A percentile compares a stretch with the other conserved stretches of the same genome.
These are phyloP conservation scores for Coleophoma cylindrospora DNA, from an alignment of 2,329 filamentous ascomycete species.

Conservation along the genomic window DNA sequence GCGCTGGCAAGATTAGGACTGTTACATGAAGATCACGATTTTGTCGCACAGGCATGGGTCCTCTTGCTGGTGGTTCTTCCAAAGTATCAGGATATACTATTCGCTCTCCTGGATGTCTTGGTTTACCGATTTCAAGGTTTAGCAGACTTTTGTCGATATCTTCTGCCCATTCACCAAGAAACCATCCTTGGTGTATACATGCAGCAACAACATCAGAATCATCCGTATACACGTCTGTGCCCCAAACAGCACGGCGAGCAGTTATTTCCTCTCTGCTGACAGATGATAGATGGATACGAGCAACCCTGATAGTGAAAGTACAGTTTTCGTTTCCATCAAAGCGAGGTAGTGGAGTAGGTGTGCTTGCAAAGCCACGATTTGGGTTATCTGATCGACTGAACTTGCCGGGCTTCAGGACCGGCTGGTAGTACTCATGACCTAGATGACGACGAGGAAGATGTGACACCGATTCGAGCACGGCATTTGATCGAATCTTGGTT, in stretches of 20 bases:
- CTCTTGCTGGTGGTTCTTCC: constrained; percentile 48
- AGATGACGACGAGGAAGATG: constrained; percentile 72
- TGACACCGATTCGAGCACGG: constrained; percentile 67
- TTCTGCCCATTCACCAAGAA: constrained; percentile 81
- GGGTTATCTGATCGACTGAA: constrained; percentile 42
- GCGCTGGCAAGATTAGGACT: constrained; percentile 71
- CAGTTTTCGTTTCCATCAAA: constrained; percentile 74
- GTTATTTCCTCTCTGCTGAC: constrained; percentile 79
- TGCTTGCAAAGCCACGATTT: constrained; percentile 19
- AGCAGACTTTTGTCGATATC: constrained; percentile 69
- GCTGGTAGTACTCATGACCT: constrained; percentile 77
- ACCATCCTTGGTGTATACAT: constrained; percentile 89
- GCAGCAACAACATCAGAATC: constrained; percentile 92
- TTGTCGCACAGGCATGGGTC: constrained; percentile 58
- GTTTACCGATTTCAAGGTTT: constrained; percentile 41
- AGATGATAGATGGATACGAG: constrained; percentile 68
- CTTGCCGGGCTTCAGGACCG: constrained; percentile 52
- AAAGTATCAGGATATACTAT: constrained; percentile 35
- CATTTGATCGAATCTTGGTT: constrained; percentile 61
- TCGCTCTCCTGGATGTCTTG: constrained; percentile 23
- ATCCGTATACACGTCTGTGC: constrained; percentile 90
- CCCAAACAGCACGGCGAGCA: constrained; percentile 76
- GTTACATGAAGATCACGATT: constrained; percentile 84
- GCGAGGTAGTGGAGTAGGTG: constrained; percentile 51
- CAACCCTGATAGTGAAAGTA: constrained; percentile 83